Base-by-base conservation (phyloP, 768 basidiomycete species). In the Leccinum uliginosum region DNA sequence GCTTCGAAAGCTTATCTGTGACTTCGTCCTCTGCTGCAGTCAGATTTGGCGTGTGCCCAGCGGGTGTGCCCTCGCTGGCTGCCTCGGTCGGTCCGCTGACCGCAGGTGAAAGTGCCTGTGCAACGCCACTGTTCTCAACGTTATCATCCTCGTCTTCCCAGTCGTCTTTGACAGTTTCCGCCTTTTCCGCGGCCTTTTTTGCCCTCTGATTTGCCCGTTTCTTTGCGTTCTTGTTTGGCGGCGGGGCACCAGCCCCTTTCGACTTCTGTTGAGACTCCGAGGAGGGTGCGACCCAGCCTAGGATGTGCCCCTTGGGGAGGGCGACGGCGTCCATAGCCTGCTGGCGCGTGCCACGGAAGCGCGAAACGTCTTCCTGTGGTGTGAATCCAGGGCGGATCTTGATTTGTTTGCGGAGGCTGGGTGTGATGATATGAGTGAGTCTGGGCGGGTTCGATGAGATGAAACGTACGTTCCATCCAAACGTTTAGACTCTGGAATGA, bases 301-400 rank as follows among this genome's bases (percentile, higher is more conserved):
- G 76, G 64, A 93, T 84, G 65, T 89, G 86, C n/a, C 89, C 87
- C 69, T 89, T 88, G 30, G 89, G 85, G 6, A 89, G 72, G 3
- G 80, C 61, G 61, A 73, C 80, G 24, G 79, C 71, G 56, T 92
- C 91, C 77, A 84, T 80, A 67, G 85, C 83, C 51, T 84, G 79
- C 69, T 92, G 90, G 52, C 85, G 83, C 46, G 84, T 82, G 43
- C 89, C 84, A 53, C 91, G 83, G 73, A 94, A 98, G 49, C 86
- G 84, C n/a, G 83, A 80, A 8, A 95, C 81, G 73, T 98, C 94
- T 72, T 98, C 94, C 73, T 94, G 92, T 0, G 94, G 94, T 5
- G 92, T 96, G 73, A 88, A 98, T 0, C 94, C 94, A 3, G 93
- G 94, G 26, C 94, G 80, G 61, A 98, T 87, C 76, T 87, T 94